Evolutionary conservation across 2,329 filamentous ascomycete species (phyloP).

Genomic region (Cercospora beticola): DNA sequence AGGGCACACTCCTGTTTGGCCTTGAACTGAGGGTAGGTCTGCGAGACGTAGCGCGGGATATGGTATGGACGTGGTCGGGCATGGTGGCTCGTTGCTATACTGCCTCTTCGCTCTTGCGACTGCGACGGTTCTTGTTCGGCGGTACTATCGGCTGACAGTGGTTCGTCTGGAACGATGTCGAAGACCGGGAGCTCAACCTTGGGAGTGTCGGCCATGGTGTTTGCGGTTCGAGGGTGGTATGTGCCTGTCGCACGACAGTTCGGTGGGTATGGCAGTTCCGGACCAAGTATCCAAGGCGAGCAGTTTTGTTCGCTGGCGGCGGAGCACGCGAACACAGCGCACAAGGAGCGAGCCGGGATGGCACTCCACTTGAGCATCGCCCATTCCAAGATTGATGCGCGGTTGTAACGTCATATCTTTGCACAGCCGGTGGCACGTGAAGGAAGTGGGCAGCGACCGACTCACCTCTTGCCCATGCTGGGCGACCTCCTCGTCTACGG

Average conservation of each 20-base stretch:
- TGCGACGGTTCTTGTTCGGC: constrained; percentile 11
- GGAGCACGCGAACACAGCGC: constrained; percentile 4
- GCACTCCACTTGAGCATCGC: neutral
- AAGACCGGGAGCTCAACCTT: constrained; percentile 28
- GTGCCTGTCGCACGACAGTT: neutral
- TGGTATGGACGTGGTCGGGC: constrained; percentile 38
- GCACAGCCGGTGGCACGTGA: constrained; percentile 8
- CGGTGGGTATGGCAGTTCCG: neutral
- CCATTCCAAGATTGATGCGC: neutral
- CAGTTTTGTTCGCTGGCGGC: neutral
- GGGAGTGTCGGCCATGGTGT: constrained; percentile 28
- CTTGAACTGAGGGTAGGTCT: constrained; percentile 36
- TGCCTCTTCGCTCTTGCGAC: constrained; percentile 14
- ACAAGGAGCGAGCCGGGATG: constrained; percentile 10
- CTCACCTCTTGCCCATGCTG: constrained; percentile 36
- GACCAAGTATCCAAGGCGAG: neutral
- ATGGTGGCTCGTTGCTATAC: constrained; percentile 32
- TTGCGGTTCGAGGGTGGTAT: neutral
- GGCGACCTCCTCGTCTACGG: constrained; percentile 12
- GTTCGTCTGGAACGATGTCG: constrained; percentile 25
- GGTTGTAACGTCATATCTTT: constrained; percentile 19
- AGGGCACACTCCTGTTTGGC: constrained; percentile 36
- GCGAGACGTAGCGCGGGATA: constrained; percentile 36
- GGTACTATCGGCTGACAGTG: neutral
- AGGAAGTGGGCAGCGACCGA: constrained; percentile 14